Evolutionary conservation across 1,139 yeast species (phyloP), one percentile per base, ranked within the genome.

Genomic region (Candida pseudoviswanathii): DNA sequence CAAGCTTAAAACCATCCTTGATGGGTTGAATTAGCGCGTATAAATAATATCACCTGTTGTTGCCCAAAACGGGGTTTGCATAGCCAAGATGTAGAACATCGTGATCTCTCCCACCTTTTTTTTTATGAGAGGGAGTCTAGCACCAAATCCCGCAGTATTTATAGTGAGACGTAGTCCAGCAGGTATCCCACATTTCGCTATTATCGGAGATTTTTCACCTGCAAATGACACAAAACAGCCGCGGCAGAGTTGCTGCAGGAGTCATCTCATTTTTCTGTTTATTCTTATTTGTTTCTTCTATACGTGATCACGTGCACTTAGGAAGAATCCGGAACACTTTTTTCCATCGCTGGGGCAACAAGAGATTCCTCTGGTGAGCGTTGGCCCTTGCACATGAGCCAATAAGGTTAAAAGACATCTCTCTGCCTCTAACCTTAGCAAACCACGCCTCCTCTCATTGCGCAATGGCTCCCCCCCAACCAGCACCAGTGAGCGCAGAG

Each of bases 1-100:
- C 39, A 40, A 41, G 30, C 33, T 45, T 31, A 30, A 16, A 10
- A 36, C 29, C 34, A 16, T 48, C 8, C 41, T 48, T 32, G 36
- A 41, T 26, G 11, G 36, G 5, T 34, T 48, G 8, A 45, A 34
- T 7, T 48, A 41, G 44, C 24, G n/a, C 9, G 5, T 25, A 37
- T 38, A 29, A 37, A 29, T 26, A 26, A 7, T 4, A 9, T 7
- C 27, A 21, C 40, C 32, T 21, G 43, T 36, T 27, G 16, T 34
- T 24, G n/a, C 10, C 9, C 9, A 32, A 21, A 16, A 24, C 40
- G 40, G 34, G 40, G 41, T 33, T 25, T 44, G 42, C 33, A 27
- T 16, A 16, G 16, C 16, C 16, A 16, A 16, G 16, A 16, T 16
- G 16, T 16, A 16, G 16, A 16, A 16, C 16, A 16, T 9, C 10